These are phyloP conservation scores for Sporothrix curviconia DNA, from an alignment of 2,329 filamentous ascomycete species.

Conservation along the genomic window DNA sequence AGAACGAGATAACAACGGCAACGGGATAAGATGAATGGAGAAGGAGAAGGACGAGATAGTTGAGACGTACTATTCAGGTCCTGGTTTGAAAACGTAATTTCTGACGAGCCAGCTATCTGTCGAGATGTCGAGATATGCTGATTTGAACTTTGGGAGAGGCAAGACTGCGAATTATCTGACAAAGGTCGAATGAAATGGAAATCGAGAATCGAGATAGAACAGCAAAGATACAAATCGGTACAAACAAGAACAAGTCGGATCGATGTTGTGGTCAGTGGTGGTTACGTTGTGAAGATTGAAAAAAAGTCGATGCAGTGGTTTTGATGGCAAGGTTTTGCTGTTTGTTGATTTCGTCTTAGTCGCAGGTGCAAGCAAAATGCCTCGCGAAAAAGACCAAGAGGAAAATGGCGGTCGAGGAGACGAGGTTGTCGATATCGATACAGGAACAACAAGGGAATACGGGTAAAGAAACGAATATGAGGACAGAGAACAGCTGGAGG, in stretches of 20 bases:
- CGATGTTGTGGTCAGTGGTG: no score
- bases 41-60: not conserved
- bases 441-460: not conserved
- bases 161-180: no score
- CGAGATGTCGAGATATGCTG: not conserved
- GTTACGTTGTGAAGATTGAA: not conserved
- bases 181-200: no score
- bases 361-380: slow-evolving; percentile 25
- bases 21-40: not conserved
- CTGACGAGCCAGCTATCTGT: not conserved
- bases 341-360: not conserved
- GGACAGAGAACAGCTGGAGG: not conserved
- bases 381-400: slow-evolving; percentile 22
- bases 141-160: not conserved
- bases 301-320: no score
- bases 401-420: not conserved
- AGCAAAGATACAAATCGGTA: not conserved
- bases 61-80: slow-evolving; percentile 6
- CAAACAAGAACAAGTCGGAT: not conserved
- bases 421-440: not conserved
- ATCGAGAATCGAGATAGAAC: not conserved
- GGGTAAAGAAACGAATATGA: not conserved
- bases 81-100: not conserved
- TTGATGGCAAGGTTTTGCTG: no score
- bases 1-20: not conserved